Evolutionary conservation across 176 grass and related monocot species (phyloP).

Genomic region (Bromus sterilis): DNA sequence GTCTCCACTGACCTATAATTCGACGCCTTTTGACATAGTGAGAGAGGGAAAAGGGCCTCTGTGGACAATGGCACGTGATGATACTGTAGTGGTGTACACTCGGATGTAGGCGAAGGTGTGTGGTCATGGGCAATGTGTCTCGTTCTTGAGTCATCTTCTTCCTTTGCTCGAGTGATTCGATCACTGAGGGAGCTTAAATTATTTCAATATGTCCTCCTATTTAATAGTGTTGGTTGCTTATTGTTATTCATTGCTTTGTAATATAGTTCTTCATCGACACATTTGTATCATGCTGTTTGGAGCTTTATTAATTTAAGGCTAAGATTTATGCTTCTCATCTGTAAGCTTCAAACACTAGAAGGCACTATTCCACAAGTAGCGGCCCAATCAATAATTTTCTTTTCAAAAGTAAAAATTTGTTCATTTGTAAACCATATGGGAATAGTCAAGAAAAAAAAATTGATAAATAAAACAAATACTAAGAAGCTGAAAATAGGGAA

Average conservation of each 20-base stretch:
- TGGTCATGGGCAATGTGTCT: background rate
- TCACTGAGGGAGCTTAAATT: background rate
- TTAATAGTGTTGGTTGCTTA: background rate
- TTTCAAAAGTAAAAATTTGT: background rate
- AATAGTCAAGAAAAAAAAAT: background rate
- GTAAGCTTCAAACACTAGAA: background rate
- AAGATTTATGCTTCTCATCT: background rate
- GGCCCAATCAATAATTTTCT: background rate
- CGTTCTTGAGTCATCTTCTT: background rate
- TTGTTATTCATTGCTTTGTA: background rate
- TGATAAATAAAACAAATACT: background rate
- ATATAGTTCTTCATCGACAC: background rate
- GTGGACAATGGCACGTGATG: no score
- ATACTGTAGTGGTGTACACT: no score
- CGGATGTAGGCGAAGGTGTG: no score
- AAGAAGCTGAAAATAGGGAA: background rate
- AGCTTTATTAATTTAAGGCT: background rate
- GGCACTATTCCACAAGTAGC: no score
- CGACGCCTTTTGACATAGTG: background rate
- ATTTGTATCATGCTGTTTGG: no score
- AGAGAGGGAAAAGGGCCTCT: background rate
- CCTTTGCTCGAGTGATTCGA: background rate
- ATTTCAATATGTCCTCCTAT: background rate
- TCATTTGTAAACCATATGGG: background rate
- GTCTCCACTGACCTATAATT: background rate